phyloP scores from a whole-genome alignment of 345 rosid species.

The Salix exigua region DNA sequence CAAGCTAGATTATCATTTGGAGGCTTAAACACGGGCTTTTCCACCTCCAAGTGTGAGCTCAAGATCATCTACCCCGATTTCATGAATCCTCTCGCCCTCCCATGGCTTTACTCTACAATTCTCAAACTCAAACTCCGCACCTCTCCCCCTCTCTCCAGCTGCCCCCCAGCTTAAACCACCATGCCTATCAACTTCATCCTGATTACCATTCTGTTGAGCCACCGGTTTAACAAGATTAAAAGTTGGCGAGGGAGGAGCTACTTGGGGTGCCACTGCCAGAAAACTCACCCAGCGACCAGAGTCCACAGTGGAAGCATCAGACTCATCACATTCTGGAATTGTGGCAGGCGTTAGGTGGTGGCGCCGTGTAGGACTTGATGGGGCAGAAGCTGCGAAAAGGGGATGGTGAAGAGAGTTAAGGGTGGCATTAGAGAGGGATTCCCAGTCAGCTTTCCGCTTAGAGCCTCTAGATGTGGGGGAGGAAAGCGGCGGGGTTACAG shows the following conservation, averaged over 20 bases:
- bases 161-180: conserved; percentile 40
- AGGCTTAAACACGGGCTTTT: conserved; percentile 51
- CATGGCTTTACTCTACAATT: conserved; percentile 81
- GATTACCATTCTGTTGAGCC: conserved; percentile 36
- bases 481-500: conserved; percentile 35
- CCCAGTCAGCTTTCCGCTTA: conserved; percentile 50
- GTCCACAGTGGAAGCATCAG: conserved; percentile 32
- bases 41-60: conserved; percentile 89
- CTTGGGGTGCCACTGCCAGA: conserved; percentile 21
- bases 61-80: conserved; percentile 90
- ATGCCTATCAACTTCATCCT: conserved; percentile 29
- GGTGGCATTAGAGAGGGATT: conserved; percentile 53
- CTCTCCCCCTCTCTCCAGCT: conserved; percentile 52
- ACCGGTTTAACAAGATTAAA: conserved; percentile 52
- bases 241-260: conserved; percentile 30
- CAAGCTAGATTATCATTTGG: background rate
- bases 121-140: conserved; percentile 72
- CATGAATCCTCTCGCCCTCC: conserved; percentile 99
- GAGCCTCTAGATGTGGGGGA: conserved; percentile 27
- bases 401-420: conserved; percentile 24
- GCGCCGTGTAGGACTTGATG: conserved; percentile 25
- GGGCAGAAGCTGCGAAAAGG: conserved; percentile 22
- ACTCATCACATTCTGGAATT: conserved; percentile 33
- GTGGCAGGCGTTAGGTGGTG: conserved; percentile 20
- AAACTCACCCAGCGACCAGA: conserved; percentile 31